Conservation (phyloP, 1,284 basidiomycete species). For the Coriolopsis trogii region DNA sequence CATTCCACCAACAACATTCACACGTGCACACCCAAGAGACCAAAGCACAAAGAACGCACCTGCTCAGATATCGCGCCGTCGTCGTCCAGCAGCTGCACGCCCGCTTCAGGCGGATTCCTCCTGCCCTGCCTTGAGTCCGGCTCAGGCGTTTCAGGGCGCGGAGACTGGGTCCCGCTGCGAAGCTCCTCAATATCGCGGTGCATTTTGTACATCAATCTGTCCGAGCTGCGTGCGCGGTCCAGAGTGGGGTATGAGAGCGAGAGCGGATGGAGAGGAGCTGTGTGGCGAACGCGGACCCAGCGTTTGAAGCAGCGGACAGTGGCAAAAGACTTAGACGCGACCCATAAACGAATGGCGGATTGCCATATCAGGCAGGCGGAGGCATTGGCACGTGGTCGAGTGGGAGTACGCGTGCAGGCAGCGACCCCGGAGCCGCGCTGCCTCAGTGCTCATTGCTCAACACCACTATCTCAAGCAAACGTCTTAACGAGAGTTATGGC, state of each 20-base stretch:
- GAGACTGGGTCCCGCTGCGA: slow-evolving; percentile 40
- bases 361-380: slow-evolving; percentile 10
- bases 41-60: too few relatives aligned
- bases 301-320: slow-evolving; percentile 7
- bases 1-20: not conserved
- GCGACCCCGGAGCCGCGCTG: not conserved
- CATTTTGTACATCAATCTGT: slow-evolving; percentile 24
- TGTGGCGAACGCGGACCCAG: too few relatives aligned
- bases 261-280: slow-evolving; percentile 1
- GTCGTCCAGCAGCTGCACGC: slow-evolving; percentile 58
- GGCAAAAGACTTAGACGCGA: slow-evolving; percentile 15
- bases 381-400: slow-evolving; percentile 19
- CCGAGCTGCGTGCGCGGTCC: not conserved
- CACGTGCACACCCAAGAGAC: too few relatives aligned
- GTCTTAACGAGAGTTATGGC: slow-evolving; percentile 35
- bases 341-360: slow-evolving; percentile 11
- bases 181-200: slow-evolving; percentile 37
- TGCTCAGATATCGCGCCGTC: slow-evolving; percentile 68
- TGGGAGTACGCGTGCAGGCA: not conserved
- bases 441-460: not conserved
- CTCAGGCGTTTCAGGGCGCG: slow-evolving; percentile 63
- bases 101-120: slow-evolving; percentile 46
- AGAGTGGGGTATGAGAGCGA: not conserved
- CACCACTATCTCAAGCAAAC: slow-evolving; percentile 25
- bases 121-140: slow-evolving; percentile 61